Conservation (phyloP, 2,329 filamentous ascomycete genomes). For the Exophiala sp. region DNA sequence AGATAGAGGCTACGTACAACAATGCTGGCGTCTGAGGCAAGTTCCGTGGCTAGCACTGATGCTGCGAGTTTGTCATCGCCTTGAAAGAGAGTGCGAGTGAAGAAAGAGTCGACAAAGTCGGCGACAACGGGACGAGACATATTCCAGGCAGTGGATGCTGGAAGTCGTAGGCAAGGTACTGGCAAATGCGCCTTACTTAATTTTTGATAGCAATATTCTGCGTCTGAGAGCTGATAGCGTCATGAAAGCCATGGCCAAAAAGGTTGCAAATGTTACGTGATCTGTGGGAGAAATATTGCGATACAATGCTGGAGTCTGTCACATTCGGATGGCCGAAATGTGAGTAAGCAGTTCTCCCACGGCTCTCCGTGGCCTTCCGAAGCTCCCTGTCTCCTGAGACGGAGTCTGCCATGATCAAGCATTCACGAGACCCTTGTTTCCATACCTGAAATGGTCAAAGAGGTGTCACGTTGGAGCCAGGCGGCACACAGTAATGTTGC, state of each 20-base stretch:
- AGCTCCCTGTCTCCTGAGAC: too few relatives aligned
- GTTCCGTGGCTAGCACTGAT: constrained; percentile 6
- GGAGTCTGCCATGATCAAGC: too few relatives aligned
- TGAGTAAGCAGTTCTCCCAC: neutral
- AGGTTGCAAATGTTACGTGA: neutral
- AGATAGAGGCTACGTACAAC: neutral
- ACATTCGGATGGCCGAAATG: constrained; percentile 1
- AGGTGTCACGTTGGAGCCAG: too few relatives aligned
- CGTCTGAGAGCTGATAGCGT: too few relatives aligned
- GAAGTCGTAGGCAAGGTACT: neutral
- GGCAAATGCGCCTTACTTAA: neutral
- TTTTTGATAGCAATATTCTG: neutral
- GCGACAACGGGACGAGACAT: constrained; percentile 9
- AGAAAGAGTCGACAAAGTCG: constrained; percentile 11
- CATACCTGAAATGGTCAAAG: too few relatives aligned
- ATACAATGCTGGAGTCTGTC: neutral
- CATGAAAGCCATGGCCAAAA: too few relatives aligned
- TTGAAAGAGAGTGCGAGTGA: constrained; percentile 7
- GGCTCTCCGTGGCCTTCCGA: too few relatives aligned
- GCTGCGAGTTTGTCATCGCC: constrained; percentile 3
- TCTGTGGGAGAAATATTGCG: neutral
- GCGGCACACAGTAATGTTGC: too few relatives aligned
- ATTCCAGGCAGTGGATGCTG: neutral
- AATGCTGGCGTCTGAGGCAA: constrained; percentile 8
- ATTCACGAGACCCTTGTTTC: too few relatives aligned